Percentiles rank a stretch among this genome's conserved stretches.
These are phyloP conservation scores for Exobasidium cylindrosporum DNA, from an alignment of 1,284 basidiomycete species.

Conservation along the genomic window DNA sequence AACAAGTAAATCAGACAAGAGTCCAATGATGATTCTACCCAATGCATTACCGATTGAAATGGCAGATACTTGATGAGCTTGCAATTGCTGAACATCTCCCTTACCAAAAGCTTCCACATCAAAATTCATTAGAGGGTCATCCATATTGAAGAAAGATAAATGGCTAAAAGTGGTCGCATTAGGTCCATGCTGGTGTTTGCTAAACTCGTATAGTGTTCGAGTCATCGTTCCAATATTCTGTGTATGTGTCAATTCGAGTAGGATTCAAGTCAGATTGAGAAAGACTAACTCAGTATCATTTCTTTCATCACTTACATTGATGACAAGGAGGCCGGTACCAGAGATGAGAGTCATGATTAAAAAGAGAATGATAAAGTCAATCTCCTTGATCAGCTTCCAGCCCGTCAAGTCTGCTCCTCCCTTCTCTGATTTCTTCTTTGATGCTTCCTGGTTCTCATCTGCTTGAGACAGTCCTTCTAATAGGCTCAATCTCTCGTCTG, in stretches of 20 bases:
- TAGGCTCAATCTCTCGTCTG: constrained; percentile 8
- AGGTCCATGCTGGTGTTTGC: constrained; percentile 60
- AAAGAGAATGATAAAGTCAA: constrained; percentile 75
- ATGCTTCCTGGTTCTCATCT: not conserved
- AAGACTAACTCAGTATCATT: no score
- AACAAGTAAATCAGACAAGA: constrained; percentile 66
- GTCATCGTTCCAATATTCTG: constrained; percentile 93
- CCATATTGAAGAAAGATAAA: constrained; percentile 73
- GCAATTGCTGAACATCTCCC: constrained; percentile 67
- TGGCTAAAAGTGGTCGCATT: constrained; percentile 74
- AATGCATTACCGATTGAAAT: constrained; percentile 80
- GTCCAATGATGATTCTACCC: constrained; percentile 73
- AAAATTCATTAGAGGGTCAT: constrained; percentile 77
- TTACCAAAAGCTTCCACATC: constrained; percentile 54
- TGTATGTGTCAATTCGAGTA: no score
- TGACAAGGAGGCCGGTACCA: constrained; percentile 86
- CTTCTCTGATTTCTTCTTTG: constrained; percentile 16
- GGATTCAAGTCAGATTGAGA: not conserved
- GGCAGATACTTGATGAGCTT: constrained; percentile 70
- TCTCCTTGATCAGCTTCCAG: constrained; percentile 58
- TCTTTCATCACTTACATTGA: constrained; percentile 70
- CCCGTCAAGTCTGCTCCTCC: constrained; percentile 60
- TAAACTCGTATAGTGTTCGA: constrained; percentile 73
- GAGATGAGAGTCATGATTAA: constrained; percentile 71
- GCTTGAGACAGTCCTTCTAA: constrained; percentile 1